A percentile compares a stretch with the other conserved stretches of the same genome.
Conservation (phyloP, 2,329 filamentous ascomycete species). For the Alternaria ethzedia region DNA sequence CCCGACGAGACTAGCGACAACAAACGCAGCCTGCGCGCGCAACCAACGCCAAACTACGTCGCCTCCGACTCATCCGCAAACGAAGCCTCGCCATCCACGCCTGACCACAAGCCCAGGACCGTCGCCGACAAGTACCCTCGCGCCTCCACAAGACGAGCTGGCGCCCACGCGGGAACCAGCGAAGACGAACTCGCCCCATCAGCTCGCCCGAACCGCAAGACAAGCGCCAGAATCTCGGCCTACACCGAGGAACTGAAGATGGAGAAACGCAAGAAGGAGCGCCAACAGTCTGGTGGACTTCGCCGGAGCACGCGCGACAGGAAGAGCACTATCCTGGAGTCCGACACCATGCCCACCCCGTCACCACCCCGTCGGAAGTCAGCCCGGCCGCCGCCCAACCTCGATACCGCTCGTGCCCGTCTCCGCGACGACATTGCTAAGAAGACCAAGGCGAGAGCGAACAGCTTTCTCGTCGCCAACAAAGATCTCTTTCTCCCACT, state of each 20-base stretch:
- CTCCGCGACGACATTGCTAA: constrained; percentile 52
- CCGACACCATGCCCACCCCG: constrained; percentile 33
- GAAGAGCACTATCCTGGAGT: constrained; percentile 38
- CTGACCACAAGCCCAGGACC: neutral
- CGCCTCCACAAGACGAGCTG: neutral
- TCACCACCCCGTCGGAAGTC: constrained; percentile 15
- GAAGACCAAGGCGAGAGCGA: constrained; percentile 52
- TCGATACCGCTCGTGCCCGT: constrained; percentile 49
- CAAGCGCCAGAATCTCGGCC: constrained; percentile 11
- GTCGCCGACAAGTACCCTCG: constrained; percentile 2
- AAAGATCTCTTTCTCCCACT: constrained; percentile 56
- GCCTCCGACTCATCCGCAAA: constrained; percentile 9
- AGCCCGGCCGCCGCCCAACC: constrained; percentile 24
- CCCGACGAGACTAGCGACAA: neutral
- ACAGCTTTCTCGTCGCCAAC: constrained; percentile 55
- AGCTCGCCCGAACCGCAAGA: constrained; percentile 16
- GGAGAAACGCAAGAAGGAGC: constrained; percentile 33
- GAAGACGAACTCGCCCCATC: constrained; percentile 34
- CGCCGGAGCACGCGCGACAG: constrained; percentile 32
- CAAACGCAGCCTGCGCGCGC: constrained; percentile 18
- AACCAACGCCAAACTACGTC: constrained; percentile 5
- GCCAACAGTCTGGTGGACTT: constrained; percentile 15
- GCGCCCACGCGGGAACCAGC: constrained; percentile 14
- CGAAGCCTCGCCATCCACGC: neutral
- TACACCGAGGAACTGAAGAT: constrained; percentile 41